Percentiles rank a stretch among this genome's conserved stretches.
These are phyloP conservation scores for Leccinum subtestaceum DNA, from an alignment of 768 basidiomycete genomes.

Conservation along the genomic window DNA sequence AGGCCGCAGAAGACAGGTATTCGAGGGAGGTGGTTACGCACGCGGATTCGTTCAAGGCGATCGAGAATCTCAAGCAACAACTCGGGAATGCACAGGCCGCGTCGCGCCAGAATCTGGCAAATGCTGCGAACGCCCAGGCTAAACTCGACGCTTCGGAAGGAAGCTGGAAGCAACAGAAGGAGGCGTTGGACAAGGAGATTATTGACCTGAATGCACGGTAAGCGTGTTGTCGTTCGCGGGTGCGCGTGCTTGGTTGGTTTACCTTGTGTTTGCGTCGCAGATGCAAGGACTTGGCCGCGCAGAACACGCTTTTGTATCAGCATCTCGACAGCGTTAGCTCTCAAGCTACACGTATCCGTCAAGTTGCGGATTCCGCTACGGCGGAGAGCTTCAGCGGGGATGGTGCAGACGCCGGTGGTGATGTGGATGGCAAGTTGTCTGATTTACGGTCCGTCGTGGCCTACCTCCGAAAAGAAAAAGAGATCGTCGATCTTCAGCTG, in stretches of 20 bases:
- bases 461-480: constrained; percentile 87
- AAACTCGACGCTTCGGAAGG: constrained; percentile 68
- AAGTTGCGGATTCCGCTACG: constrained; percentile 55
- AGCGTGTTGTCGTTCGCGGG: constrained; percentile 8
- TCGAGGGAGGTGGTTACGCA: constrained; percentile 80
- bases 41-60: constrained; percentile 76
- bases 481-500: constrained; percentile 85
- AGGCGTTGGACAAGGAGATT: constrained; percentile 74
- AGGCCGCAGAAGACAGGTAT: constrained; percentile 80
- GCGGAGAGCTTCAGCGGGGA: constrained; percentile 40
- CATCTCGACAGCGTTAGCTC: constrained; percentile 83
- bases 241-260: neutral
- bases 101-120: constrained; percentile 56
- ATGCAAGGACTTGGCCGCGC: constrained; percentile 67
- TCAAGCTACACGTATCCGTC: constrained; percentile 78
- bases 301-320: constrained; percentile 75
- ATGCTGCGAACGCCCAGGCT: constrained; percentile 70
- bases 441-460: constrained; percentile 77
- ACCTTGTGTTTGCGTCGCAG: constrained; percentile 35
- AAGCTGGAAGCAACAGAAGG: constrained; percentile 81
- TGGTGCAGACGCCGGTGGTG: constrained; percentile 41
- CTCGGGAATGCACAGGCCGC: constrained; percentile 49
- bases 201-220: constrained; percentile 69
- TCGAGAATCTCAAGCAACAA: constrained; percentile 63
- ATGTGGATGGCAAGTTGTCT: constrained; percentile 58